Evolutionary conservation across 352 stramenopile species (phyloP).

Genomic region (Pythium diclinum): DNA sequence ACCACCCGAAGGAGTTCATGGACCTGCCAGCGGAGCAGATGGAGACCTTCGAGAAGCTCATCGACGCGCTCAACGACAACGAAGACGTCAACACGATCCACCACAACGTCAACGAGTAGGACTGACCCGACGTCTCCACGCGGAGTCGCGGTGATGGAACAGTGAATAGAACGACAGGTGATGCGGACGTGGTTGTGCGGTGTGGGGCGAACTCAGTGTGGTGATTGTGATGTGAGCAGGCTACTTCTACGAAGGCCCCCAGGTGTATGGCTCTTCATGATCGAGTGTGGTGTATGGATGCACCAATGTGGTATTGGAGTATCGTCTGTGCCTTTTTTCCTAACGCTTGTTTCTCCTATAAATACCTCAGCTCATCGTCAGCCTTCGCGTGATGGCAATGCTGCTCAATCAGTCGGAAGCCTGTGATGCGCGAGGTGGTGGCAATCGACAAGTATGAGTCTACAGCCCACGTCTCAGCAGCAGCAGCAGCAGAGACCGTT

Average conservation of each 20-base stretch:
- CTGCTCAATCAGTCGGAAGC: not conserved
- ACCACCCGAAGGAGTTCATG: constrained; percentile 79
- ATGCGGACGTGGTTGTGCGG: not conserved
- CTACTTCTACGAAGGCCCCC: no score
- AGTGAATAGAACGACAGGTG: not conserved
- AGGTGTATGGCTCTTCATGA: no score
- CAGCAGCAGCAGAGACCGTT: not conserved
- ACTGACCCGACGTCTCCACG: not conserved
- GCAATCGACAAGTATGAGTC: not conserved
- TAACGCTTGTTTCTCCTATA: not conserved
- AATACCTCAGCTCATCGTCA: not conserved
- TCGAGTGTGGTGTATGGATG: no score
- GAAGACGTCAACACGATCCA: constrained; percentile 80
- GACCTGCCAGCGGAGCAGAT: constrained; percentile 44
- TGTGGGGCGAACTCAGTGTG: not conserved
- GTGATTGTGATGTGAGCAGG: not conserved
- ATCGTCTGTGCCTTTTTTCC: no score
- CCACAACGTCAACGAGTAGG: constrained; percentile 80
- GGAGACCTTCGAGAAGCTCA: constrained; percentile 72
- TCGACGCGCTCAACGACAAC: constrained; percentile 74
- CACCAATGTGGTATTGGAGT: no score
- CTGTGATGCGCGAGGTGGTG: not conserved
- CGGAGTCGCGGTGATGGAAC: not conserved
- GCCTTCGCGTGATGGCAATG: not conserved
- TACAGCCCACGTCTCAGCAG: not conserved